Conservation (phyloP, 2,329 filamentous ascomycete species). For the Colletotrichum liriopes region DNA sequence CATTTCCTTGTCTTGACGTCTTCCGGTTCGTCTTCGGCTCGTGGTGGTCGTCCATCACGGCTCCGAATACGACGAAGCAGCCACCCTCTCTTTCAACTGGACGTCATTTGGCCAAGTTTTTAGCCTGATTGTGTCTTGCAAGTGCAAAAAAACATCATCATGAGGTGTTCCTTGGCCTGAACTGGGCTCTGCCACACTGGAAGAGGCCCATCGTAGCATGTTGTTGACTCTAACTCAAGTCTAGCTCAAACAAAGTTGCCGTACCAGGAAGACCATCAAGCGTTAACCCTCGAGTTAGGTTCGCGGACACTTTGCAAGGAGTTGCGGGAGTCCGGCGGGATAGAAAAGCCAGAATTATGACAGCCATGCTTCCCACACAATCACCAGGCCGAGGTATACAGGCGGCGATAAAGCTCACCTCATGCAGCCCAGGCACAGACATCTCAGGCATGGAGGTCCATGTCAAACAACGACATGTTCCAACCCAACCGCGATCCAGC, state of each 20-base stretch:
- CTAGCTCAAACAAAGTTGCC: slow-evolving; percentile 5
- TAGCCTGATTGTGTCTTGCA: neutral
- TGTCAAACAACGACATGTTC: slow-evolving; percentile 29
- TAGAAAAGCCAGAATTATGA: slow-evolving; percentile 14
- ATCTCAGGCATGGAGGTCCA: slow-evolving; percentile 26
- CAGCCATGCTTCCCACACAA: neutral
- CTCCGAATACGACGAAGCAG: neutral
- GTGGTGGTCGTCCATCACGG: neutral
- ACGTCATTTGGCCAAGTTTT: neutral
- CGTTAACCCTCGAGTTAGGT: neutral
- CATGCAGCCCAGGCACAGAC: slow-evolving; percentile 9
- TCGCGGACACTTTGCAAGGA: neutral
- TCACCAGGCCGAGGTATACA: neutral
- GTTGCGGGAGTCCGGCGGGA: neutral
- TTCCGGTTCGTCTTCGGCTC: neutral
- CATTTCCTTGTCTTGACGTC: neutral
- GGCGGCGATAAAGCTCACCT: neutral
- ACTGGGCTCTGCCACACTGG: neutral
- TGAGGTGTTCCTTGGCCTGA: neutral
- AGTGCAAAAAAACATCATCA: neutral
- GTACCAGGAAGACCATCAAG: slow-evolving; percentile 1
- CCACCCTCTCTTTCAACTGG: neutral
- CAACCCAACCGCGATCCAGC: slow-evolving; percentile 12
- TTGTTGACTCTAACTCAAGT: neutral
- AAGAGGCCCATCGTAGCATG: neutral